A percentile compares a stretch with the other conserved stretches of the same genome.
Evolutionary conservation across 2,329 filamentous ascomycete genomes (phyloP).

Genomic region (Xylariaceae sp.): DNA sequence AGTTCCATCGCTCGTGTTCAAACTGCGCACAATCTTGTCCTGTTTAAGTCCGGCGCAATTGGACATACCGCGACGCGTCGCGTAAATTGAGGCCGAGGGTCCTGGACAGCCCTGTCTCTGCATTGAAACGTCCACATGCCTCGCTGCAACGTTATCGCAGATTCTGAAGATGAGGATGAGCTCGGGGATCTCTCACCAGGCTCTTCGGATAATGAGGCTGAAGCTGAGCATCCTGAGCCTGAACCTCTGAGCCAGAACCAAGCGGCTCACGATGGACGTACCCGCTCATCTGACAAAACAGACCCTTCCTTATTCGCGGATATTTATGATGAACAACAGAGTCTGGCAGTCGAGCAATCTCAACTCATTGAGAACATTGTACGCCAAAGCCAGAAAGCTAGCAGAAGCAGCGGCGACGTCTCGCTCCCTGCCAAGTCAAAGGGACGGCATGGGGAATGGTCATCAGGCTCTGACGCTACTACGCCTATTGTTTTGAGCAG

Average conservation of each 20-base stretch:
- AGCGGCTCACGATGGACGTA: conserved; percentile 15
- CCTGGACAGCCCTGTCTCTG: too few species aligned
- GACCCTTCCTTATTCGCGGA: conserved; percentile 30
- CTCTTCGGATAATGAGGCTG: conserved; percentile 9
- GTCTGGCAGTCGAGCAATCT: conserved; percentile 26
- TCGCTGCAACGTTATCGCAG: conserved; percentile 30
- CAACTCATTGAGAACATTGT: conserved; percentile 33
- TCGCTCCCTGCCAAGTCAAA: conserved; percentile 25
- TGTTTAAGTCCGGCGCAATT: too few species aligned
- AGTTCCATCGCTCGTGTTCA: too few species aligned
- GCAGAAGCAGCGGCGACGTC: conserved; percentile 29
- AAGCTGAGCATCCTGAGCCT: conserved; percentile 22
- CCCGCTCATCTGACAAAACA: conserved; percentile 24
- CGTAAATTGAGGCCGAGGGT: too few species aligned
- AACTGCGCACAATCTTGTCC: too few species aligned
- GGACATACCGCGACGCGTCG: too few species aligned
- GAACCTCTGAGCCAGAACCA: conserved; percentile 29
- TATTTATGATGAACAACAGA: conserved; percentile 27
- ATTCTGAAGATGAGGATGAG: conserved; percentile 35
- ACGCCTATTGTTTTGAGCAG: conserved; percentile 21
- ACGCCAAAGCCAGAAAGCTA: conserved; percentile 32
- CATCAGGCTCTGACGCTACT: conserved; percentile 31
- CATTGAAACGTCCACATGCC: conserved; percentile 19
- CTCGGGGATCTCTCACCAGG: conserved; percentile 17
- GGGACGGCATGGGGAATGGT: conserved; percentile 19